Percentiles rank a stretch among this genome's conserved stretches.
Conservation (phyloP, 331 rosid genomes). For the Acacia concinna region DNA sequence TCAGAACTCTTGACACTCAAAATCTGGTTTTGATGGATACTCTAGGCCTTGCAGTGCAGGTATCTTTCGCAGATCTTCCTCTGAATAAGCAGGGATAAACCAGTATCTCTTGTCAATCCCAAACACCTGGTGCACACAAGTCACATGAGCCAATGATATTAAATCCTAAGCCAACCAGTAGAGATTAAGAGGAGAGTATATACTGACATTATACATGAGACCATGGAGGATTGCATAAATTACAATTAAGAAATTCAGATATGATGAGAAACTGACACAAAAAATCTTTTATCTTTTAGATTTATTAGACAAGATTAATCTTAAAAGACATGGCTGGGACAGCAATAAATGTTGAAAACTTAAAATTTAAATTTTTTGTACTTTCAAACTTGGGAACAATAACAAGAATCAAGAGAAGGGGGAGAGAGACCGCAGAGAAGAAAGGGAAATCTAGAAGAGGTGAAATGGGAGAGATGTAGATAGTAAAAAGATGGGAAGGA, state of each 20-base stretch:
- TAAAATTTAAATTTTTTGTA: not conserved
- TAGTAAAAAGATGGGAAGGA: not conserved
- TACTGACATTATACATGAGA: not conserved
- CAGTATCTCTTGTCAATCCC: constrained; percentile 35
- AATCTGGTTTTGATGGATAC: constrained; percentile 67
- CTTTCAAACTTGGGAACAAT: not conserved
- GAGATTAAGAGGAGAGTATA: not conserved
- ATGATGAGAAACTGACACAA: not conserved
- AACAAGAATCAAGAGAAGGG: not conserved
- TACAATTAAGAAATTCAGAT: not conserved
- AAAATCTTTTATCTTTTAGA: not conserved
- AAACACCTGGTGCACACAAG: constrained; percentile 28
- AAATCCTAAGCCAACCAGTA: not conserved
- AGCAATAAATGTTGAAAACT: not conserved
- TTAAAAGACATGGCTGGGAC: not conserved
- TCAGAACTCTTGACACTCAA: constrained; percentile 58
- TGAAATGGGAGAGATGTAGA: not conserved
- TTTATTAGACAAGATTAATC: not conserved
- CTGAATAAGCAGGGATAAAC: constrained; percentile 51
- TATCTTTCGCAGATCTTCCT: constrained; percentile 70
- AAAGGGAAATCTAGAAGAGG: not conserved
- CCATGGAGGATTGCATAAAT: not conserved
- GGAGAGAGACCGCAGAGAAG: not conserved
- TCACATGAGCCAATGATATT: not conserved
- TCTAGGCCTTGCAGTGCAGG: constrained; percentile 83